Conservation (phyloP, 106 monocot species). For the Alisma plantagoaquatica region DNA sequence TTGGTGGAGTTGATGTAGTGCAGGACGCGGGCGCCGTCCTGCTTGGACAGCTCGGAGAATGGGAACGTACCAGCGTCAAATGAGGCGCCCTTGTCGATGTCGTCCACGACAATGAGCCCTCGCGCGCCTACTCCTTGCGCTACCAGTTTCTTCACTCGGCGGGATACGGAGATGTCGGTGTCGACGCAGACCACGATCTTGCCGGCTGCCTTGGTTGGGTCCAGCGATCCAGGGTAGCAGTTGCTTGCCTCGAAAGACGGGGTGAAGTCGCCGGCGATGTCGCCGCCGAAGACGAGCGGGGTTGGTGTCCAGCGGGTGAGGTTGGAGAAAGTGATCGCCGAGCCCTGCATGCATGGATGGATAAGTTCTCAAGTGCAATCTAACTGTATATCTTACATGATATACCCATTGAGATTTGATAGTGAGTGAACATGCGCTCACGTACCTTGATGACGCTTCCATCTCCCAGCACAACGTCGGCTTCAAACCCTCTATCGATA, state of each 20-base stretch:
- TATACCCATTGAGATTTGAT: too few relatives aligned
- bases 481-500: constrained; percentile 75
- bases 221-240: constrained; percentile 92
- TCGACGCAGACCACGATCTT: constrained; percentile 81
- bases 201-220: constrained; percentile 43
- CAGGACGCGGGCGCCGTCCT: constrained; percentile 53
- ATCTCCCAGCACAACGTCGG: constrained; percentile 69
- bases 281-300: constrained; percentile 64
- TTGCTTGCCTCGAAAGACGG: constrained; percentile 91
- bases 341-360: too few relatives aligned
- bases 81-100: constrained; percentile 50
- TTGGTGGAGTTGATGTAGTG: constrained; percentile 80
- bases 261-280: constrained; percentile 57
- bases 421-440: too few relatives aligned
- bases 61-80: constrained; percentile 82
- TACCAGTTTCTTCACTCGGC: constrained; percentile 72
- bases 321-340: constrained; percentile 84
- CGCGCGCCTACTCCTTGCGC: constrained; percentile 57
- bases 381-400: too few relatives aligned
- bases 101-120: constrained; percentile 73
- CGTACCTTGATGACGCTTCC: constrained; percentile 57
- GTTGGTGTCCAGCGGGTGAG: constrained; percentile 36
- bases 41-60: constrained; percentile 58
- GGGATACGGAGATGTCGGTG: constrained; percentile 55
- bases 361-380: too few relatives aligned